phyloP scores from a whole-genome alignment of 805 yeast species.

The Vanderwaltozyma tropicalis region DNA sequence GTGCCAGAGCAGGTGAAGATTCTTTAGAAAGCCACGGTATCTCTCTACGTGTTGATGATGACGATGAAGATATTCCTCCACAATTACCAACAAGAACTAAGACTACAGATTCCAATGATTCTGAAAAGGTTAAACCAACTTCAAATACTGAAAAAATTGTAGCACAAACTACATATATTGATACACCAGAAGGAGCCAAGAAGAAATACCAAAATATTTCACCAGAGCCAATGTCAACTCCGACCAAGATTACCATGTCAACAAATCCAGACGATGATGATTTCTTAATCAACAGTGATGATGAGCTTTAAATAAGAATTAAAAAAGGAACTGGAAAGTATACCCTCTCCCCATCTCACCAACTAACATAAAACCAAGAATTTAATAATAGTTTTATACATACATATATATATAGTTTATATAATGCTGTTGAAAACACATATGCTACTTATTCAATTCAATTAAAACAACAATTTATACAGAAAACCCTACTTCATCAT shows the following conservation, averaged over 20 bases:
- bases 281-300: constrained; percentile 25
- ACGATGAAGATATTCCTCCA: constrained; percentile 28
- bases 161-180: constrained; percentile 25
- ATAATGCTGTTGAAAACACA: too few species aligned
- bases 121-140: constrained; percentile 4
- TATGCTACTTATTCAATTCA: too few species aligned
- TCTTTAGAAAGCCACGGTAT: constrained; percentile 25
- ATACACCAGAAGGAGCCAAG: constrained; percentile 18
- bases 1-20: constrained; percentile 23
- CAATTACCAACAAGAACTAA: constrained; percentile 21
- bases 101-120: constrained; percentile 1
- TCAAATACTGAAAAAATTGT: constrained; percentile 12
- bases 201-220: constrained; percentile 18
- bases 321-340: too few species aligned
- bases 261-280: constrained; percentile 15
- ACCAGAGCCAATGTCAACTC: constrained; percentile 22
- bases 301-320: constrained; percentile 9
- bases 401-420: too few species aligned
- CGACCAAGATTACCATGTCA: constrained; percentile 17
- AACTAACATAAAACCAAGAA: too few species aligned
- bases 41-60: constrained; percentile 19
- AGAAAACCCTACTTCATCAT: too few species aligned
- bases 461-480: too few species aligned
- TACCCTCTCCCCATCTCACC: too few species aligned
- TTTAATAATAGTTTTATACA: too few species aligned